Conservation (phyloP, 2,329 filamentous ascomycete species). For the Claviceps pusilla region DNA sequence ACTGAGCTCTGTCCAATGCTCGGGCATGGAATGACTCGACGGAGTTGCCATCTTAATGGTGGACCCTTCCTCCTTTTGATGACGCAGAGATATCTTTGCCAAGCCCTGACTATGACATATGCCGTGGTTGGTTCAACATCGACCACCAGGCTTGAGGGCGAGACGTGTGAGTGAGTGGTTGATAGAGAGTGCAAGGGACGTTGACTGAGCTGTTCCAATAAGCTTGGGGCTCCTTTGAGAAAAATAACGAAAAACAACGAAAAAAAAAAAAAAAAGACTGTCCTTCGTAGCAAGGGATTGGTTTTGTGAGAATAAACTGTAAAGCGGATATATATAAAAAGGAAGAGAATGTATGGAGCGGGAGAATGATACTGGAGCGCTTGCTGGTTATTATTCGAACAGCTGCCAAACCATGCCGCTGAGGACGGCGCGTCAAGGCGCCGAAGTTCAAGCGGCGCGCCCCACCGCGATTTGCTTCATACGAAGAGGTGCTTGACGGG, state of each 20-base stretch:
- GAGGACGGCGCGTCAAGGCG: neutral
- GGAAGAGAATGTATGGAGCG: neutral
- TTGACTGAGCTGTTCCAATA: neutral
- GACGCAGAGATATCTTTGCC: neutral
- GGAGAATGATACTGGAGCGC: neutral
- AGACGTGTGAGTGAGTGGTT: neutral
- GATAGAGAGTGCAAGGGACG: neutral
- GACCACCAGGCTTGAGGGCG: neutral
- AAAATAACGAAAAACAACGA: no score
- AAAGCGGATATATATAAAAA: no score
- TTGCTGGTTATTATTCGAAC: neutral
- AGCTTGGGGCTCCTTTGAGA: neutral
- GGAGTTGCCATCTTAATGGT: conserved; percentile 11
- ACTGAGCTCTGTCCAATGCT: conserved; percentile 25
- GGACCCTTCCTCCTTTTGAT: neutral
- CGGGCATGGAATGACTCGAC: conserved; percentile 17
- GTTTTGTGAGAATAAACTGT: neutral
- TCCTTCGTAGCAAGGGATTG: neutral
- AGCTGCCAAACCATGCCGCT: neutral
- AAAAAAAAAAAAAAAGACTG: neutral
- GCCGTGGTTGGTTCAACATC: neutral
- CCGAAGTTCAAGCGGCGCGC: conserved; percentile 4
- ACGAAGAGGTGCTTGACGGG: neutral
- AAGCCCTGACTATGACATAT: neutral
- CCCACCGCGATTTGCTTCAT: neutral